Evolutionary conservation across 2,329 filamentous ascomycete genomes (phyloP).

Genomic region (Parafenestella ontariensis): DNA sequence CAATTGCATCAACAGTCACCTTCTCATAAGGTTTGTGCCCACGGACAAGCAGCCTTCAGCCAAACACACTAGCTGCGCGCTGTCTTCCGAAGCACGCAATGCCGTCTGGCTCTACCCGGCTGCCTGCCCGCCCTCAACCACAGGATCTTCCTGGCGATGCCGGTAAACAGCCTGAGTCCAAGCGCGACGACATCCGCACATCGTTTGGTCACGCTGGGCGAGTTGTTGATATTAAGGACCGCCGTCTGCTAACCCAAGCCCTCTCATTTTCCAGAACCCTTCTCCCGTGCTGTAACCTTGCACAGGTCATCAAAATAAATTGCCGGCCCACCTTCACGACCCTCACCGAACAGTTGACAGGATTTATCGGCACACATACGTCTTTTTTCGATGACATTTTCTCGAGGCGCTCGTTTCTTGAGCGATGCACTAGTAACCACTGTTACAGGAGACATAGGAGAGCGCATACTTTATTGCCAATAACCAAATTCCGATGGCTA

Average conservation of each 20-base stretch:
- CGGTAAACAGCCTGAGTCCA: conserved; percentile 9
- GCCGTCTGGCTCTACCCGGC: conserved; percentile 17
- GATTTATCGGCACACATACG: conserved; percentile 7
- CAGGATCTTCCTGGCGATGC: conserved; percentile 6
- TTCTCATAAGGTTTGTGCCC: conserved; percentile 17
- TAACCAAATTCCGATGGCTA: conserved; percentile 4
- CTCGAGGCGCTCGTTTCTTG: not conserved
- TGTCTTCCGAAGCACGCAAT: conserved; percentile 16
- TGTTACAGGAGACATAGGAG: conserved; percentile 4
- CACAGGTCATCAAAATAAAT: conserved; percentile 40
- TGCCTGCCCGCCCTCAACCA: conserved; percentile 20
- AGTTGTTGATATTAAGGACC: conserved; percentile 18
- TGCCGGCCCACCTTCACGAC: conserved; percentile 33
- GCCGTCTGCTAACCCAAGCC: conserved; percentile 18
- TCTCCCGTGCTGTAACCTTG: conserved; percentile 33
- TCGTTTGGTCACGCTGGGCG: conserved; percentile 20
- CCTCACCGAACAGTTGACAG: conserved; percentile 13
- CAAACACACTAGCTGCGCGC: conserved; percentile 8
- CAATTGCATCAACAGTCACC: conserved; percentile 7
- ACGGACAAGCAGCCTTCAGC: conserved; percentile 14
- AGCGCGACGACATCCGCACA: conserved; percentile 12
- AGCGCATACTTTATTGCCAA: conserved; percentile 9
- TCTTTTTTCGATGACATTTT: conserved; percentile 9
- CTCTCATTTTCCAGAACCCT: conserved; percentile 42
- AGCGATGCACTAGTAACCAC: not conserved